These are phyloP conservation scores for Rosellinia necatrix DNA, from an alignment of 2,329 filamentous ascomycete genomes.

Conservation along the genomic window DNA sequence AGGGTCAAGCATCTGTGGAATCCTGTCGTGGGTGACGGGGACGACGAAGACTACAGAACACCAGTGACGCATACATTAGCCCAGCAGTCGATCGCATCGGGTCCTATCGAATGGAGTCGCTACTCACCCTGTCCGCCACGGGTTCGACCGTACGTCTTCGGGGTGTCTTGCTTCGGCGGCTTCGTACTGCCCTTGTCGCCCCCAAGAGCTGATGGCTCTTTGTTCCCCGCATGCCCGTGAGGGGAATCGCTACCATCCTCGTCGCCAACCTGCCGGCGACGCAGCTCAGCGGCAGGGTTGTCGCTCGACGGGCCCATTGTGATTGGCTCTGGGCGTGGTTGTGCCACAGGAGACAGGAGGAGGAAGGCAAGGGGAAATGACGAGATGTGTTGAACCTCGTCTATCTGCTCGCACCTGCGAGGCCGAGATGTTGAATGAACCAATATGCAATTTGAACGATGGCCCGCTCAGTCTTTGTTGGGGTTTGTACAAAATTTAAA, in stretches of 20 bases:
- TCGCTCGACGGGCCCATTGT: constrained; percentile 29
- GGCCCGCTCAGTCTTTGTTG: background rate
- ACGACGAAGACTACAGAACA: constrained; percentile 84
- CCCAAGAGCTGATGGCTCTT: background rate
- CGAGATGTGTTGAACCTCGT: constrained; percentile 37
- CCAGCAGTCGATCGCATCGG: background rate
- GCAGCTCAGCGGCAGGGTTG: constrained; percentile 34
- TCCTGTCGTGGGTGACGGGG: constrained; percentile 97
- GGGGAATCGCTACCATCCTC: constrained; percentile 23
- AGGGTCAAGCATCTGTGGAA: constrained; percentile 93
- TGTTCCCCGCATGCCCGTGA: constrained; percentile 25
- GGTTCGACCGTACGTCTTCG: constrained; percentile 89
- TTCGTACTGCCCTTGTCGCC: constrained; percentile 20
- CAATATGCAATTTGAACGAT: constrained; percentile 3
- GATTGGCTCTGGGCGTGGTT: constrained; percentile 20
- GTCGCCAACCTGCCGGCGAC: constrained; percentile 34
- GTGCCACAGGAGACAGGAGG: constrained; percentile 4
- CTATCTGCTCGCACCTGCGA: constrained; percentile 30
- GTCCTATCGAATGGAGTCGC: background rate
- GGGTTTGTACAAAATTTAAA: too few relatives aligned
- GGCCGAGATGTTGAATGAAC: constrained; percentile 23
- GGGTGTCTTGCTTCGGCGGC: constrained; percentile 38
- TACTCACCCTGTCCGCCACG: constrained; percentile 85
- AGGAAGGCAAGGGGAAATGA: constrained; percentile 8
- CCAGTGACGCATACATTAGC: constrained; percentile 3